Conservation (phyloP, 306 rosid genomes). For the Psophocarpus tetragonolobus region DNA sequence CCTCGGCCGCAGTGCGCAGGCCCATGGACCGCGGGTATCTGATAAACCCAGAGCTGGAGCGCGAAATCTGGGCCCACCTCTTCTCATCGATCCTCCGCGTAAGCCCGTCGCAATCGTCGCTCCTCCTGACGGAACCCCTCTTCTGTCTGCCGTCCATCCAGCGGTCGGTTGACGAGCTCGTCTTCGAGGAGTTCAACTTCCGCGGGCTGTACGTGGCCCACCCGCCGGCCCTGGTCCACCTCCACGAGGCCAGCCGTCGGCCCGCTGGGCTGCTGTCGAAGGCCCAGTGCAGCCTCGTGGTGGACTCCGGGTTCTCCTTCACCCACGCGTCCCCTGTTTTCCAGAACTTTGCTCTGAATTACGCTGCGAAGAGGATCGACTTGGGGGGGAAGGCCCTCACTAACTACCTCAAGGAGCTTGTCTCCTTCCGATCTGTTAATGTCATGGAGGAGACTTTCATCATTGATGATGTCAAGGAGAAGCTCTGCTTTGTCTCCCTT, state of each 20-base stretch:
- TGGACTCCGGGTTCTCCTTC: constrained; percentile 91
- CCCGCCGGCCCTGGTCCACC: constrained; percentile 72
- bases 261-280: constrained; percentile 55
- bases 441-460: constrained; percentile 92
- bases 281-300: constrained; percentile 92
- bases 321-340: constrained; percentile 89
- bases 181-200: constrained; percentile 90
- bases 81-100: constrained; percentile 69
- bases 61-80: constrained; percentile 92
- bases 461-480: constrained; percentile 92
- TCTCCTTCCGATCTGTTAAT: constrained; percentile 77
- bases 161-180: constrained; percentile 78
- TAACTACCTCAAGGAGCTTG: constrained; percentile 83
- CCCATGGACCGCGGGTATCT: constrained; percentile 92
- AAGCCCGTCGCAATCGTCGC: constrained; percentile 65
- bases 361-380: constrained; percentile 77
- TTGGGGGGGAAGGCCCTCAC: constrained; percentile 92
- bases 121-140: constrained; percentile 86
- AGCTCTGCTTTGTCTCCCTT: constrained; percentile 87
- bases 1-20: constrained; percentile 89
- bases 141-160: constrained; percentile 85
- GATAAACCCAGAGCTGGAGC: constrained; percentile 86
- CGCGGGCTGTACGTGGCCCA: constrained; percentile 69
- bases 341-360: constrained; percentile 77
- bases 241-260: constrained; percentile 77